Conservation (phyloP, 306 rosid genomes). For the Quercus glauca region DNA sequence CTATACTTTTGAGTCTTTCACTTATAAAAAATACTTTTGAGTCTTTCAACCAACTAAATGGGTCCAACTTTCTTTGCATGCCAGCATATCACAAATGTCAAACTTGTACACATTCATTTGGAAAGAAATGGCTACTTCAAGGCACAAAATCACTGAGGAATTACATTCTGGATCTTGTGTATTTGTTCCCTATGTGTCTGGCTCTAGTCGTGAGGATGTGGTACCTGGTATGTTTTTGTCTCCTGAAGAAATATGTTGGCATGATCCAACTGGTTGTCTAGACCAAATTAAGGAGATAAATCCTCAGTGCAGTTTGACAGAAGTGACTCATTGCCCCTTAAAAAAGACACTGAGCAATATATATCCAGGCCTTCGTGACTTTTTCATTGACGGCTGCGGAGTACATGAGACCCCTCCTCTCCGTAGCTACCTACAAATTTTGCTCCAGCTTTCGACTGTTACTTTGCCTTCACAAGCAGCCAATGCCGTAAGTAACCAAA, state of each 20-base stretch:
- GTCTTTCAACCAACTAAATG: not conserved
- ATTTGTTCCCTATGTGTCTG: slow-evolving; percentile 61
- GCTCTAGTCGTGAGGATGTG: slow-evolving; percentile 45
- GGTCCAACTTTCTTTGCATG: slow-evolving; percentile 12
- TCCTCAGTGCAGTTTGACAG: slow-evolving; percentile 31
- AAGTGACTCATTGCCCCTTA: slow-evolving; percentile 27
- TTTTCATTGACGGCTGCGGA: slow-evolving; percentile 67
- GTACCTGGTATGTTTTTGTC: slow-evolving; percentile 63
- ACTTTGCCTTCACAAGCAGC: slow-evolving; percentile 73
- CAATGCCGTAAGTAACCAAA: slow-evolving; percentile 51
- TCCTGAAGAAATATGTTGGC: slow-evolving; percentile 71
- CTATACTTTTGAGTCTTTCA: not conserved
- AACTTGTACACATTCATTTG: slow-evolving; percentile 67
- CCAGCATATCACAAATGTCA: slow-evolving; percentile 75
- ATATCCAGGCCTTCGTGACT: slow-evolving; percentile 73
- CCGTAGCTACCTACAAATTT: slow-evolving; percentile 66
- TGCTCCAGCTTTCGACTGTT: slow-evolving; percentile 67
- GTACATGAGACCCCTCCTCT: slow-evolving; percentile 73
- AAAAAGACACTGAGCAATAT: slow-evolving; percentile 55
- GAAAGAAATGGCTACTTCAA: slow-evolving; percentile 72
- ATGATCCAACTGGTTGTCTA: slow-evolving; percentile 64
- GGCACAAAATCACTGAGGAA: slow-evolving; percentile 52
- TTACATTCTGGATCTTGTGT: slow-evolving; percentile 66
- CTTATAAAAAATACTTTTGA: too few species aligned
- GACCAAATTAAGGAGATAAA: slow-evolving; percentile 44